Base-by-base conservation (phyloP, 2,329 filamentous ascomycete genomes). In the Esteya vermicola region DNA sequence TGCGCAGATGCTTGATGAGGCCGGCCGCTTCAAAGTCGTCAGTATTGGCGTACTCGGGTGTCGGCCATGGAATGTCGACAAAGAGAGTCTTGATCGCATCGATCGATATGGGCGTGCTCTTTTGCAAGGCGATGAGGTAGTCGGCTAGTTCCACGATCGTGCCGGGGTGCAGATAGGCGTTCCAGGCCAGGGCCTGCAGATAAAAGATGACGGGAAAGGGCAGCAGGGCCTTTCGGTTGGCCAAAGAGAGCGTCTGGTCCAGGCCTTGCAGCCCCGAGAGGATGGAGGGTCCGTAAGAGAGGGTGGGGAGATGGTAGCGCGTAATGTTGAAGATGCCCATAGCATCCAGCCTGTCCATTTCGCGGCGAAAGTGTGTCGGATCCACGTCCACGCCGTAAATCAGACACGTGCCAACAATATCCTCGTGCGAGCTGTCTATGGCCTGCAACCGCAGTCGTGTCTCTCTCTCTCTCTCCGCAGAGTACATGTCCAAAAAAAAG, bases 131-230 rank as follows among this genome's bases (percentile, higher is more conserved):
- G 4, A 55, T 51, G 2, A 81, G 57, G 2, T 59, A 46, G 0
- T 57, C 51, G 2, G 75, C 53, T 6, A 84, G 50, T 1, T 52
- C 45, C 0, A 61, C 35, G 0, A 75, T 70, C 1, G 59, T 68
- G 0, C 51, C 48, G 0, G 81, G 79, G 12, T 72, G 60, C 1
- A 85, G 60, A 40, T 70, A 74, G 19, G 71, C 73, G 47, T 81
- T 81, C 49, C 67, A 63, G 1, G 76, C 72, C 6, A 88, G 57
- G 14, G 66, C 68, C 38, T 80, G 68, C 6, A 83, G 58, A 47
- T 82, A 78, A 49, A 75, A 81, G 6, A 72, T 60, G 1, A 78
- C 50, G 0, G 57, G 52, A 45, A 76, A 83, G 6, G 70, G 58
- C 42, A 73, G 48, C 2, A 46, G 40, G 34, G 54, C 53, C 2